Percentiles rank a stretch among this genome's conserved stretches.
Conservation (phyloP, 768 basidiomycete genomes). For the Calocybe gangraenosa region DNA sequence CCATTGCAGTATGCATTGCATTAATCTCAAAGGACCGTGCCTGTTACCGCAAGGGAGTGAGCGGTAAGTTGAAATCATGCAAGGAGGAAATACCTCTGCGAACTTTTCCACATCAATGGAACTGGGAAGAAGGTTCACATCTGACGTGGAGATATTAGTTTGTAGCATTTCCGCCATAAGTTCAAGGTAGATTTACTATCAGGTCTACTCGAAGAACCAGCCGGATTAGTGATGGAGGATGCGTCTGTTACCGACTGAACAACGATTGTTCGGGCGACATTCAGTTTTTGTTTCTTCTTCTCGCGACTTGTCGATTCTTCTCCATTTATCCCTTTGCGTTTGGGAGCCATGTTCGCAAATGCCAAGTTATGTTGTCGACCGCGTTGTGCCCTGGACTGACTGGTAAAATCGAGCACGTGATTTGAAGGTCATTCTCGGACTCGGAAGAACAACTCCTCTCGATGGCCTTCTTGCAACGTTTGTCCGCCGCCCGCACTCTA, state of each 20-base stretch:
- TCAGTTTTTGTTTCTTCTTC: conserved; percentile 67
- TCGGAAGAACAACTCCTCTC: conserved; percentile 3
- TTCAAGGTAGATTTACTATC: too few species aligned
- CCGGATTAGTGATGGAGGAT: conserved; percentile 22
- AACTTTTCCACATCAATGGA: conserved; percentile 88
- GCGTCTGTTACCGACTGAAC: conserved; percentile 40
- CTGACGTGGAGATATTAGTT: too few species aligned
- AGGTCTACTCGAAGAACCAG: conserved; percentile 34
- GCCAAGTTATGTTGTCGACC: too few species aligned
- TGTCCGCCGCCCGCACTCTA: conserved; percentile 16
- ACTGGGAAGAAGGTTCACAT: conserved; percentile 58
- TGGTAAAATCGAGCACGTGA: conserved; percentile 10
- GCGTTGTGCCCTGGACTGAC: too few species aligned
- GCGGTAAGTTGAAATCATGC: background rate
- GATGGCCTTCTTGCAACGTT: conserved; percentile 35
- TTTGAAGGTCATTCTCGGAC: background rate
- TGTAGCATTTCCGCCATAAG: too few species aligned
- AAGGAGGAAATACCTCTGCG: conserved; percentile 56
- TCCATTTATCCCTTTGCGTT: conserved; percentile 31
- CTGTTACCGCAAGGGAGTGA: conserved; percentile 33
- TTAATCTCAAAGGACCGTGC: conserved; percentile 85
- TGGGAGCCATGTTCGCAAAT: conserved; percentile 35
- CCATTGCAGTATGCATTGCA: conserved; percentile 87
- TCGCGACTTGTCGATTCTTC: conserved; percentile 42
- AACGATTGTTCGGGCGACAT: conserved; percentile 60